A percentile compares a stretch with the other conserved stretches of the same genome.
phyloP scores from a whole-genome alignment of 306 rosid species.

The Carpinus fangiana region DNA sequence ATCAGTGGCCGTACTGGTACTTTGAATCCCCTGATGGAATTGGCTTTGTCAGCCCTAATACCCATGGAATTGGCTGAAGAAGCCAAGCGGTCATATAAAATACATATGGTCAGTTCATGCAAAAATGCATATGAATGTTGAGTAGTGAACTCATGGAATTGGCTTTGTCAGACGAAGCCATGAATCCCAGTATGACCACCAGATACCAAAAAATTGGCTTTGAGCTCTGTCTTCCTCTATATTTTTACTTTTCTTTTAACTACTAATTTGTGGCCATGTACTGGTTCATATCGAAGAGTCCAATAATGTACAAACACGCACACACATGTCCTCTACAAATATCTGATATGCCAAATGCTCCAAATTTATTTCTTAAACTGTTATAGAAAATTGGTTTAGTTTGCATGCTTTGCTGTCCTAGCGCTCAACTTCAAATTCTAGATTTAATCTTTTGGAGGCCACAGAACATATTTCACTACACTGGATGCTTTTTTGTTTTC shows the following conservation, averaged over 20 bases:
- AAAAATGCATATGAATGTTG: too few species aligned
- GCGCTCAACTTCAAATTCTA: neutral
- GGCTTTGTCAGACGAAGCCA: neutral
- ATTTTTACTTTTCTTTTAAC: neutral
- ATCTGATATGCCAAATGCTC: too few species aligned
- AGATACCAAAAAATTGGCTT: neutral
- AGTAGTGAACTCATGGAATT: neutral
- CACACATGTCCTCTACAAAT: too few species aligned
- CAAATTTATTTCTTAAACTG: neutral
- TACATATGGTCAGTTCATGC: too few species aligned
- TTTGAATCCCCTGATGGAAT: too few species aligned
- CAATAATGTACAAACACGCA: too few species aligned
- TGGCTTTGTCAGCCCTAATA: too few species aligned
- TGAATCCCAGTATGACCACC: neutral
- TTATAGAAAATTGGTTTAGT: neutral
- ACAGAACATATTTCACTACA: neutral
- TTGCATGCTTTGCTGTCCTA: constrained; percentile 4
- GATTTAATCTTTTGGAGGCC: neutral
- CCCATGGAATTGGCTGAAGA: too few species aligned
- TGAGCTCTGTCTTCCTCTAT: neutral
- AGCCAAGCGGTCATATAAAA: too few species aligned
- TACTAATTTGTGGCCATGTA: neutral
- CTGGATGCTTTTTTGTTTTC: neutral
- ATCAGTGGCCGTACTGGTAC: neutral
- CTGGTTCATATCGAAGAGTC: neutral